Evolutionary conservation across 139 green algal genomes (phyloP), one percentile per base, ranked within the genome.

Genomic region (Coccomyxa sp.): DNA sequence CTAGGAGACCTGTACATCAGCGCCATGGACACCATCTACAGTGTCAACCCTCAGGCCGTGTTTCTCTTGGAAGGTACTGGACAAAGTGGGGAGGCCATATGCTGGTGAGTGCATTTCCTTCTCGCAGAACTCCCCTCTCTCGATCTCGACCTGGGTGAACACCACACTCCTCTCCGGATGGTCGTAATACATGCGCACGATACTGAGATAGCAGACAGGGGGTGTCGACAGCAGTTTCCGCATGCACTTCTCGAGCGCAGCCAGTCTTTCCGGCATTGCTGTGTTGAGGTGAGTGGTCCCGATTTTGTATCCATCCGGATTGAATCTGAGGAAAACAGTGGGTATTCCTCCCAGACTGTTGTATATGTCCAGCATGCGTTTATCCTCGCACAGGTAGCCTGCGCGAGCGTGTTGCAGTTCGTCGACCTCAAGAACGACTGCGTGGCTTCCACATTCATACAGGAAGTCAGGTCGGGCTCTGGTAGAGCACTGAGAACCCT

Each of bases 1-100:
- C 14, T 74, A 44, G 55, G 76, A 68, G 68, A 83, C 36, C 79
- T 89, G 72, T 87, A 85, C 78, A 39, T 88, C 22, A 55, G 69
- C n/a, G 79, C 81, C 37, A 88, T 90, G 84, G 81, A 87, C 35
- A 79, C 79, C 24, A 77, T 90, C 34, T 83, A 83, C 37, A 54
- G 36, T 16, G 64, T 86, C 27, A 82, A 82, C 72, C 55, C 71
- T 6, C 29, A 55, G 64, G 44, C 44, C 74, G 55, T 85, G 27
- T 79, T 82, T 76, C 55, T 85, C 38, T 64, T 85, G 68, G 81
- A 85, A 58, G 81, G 81, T 29, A 24, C 38, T 12, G 81, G 81
- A 37, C 81, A 85, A 69, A 35, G 50, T 8, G 58, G 44, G 4
- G 54, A 75, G 36, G 81, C 44, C 27, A 77, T 73, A 12, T 82